Percentiles rank a stretch among this genome's conserved stretches.
These are phyloP conservation scores for Sphaerostilbella broomeana DNA, from an alignment of 2,329 filamentous ascomycete genomes.

Conservation along the genomic window DNA sequence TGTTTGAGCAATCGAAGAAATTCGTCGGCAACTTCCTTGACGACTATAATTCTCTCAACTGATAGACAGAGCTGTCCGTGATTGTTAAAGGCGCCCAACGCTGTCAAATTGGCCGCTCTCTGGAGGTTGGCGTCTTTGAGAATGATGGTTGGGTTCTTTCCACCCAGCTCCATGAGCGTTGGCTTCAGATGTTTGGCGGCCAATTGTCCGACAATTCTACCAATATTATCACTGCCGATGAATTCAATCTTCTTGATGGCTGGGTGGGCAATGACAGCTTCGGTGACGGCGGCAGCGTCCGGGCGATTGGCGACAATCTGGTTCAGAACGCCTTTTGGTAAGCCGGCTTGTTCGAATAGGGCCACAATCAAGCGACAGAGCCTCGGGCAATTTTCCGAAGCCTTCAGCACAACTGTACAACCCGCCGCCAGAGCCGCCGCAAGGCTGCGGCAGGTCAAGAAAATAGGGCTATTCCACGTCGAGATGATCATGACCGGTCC, in stretches of 20 bases:
- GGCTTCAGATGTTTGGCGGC: constrained; percentile 74
- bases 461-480: constrained; percentile 49
- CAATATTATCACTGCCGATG: constrained; percentile 69
- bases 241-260: constrained; percentile 72
- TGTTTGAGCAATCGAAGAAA: constrained; percentile 40
- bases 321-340: constrained; percentile 70
- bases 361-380: constrained; percentile 56
- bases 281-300: constrained; percentile 59
- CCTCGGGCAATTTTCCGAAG: constrained; percentile 59
- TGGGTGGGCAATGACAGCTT: constrained; percentile 62
- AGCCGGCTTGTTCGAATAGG: constrained; percentile 64
- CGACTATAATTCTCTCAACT: constrained; percentile 65
- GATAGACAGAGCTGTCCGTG: constrained; percentile 80
- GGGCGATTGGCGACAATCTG: constrained; percentile 55
- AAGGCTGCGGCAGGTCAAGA: constrained; percentile 48
- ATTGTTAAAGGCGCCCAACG: constrained; percentile 65
- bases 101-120: constrained; percentile 60
- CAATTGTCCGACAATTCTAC: constrained; percentile 61
- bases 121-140: constrained; percentile 72
- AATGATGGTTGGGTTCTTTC: constrained; percentile 73
- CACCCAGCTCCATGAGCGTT: constrained; percentile 72
- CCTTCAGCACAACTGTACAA: constrained; percentile 69
- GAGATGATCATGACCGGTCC: constrained; percentile 54
- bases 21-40: constrained; percentile 37
- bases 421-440: constrained; percentile 64